Evolutionary conservation across 2,329 filamentous ascomycete genomes (phyloP), one percentile per base, ranked within the genome.

Genomic region (Penicillium sumatraense): DNA sequence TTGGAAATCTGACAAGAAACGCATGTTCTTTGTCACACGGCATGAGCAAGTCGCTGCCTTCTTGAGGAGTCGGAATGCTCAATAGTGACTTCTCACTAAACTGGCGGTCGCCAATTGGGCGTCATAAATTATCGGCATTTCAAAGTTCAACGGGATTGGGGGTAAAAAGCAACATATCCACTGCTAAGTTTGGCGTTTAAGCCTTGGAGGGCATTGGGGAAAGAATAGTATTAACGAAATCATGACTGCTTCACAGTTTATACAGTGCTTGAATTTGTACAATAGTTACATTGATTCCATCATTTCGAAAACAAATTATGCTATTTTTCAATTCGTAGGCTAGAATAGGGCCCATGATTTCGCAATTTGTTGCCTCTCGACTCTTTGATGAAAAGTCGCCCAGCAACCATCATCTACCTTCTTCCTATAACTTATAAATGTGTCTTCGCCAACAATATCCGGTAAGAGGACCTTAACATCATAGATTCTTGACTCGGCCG

Each of bases 11-110:
- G 89, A 96, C 68, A 79, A 80, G 51, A 88, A 87, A 71, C 84
- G 88, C 59, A 88, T 90, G 80, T 96, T 99, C 75, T 99, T 99
- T 72, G 92, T 96, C 6, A 96, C 86, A 56, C 89, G 92, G 69
- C 86, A 95, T 67, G 93, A 98, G 72, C 93, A 96, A 78, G 88
- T 99, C 59, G 83, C 87, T 56, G 86, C 88, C 57, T 98, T 90
- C 72, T 81, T 96, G 61, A 88, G 86, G 68, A 86, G 83, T 62
- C 80, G 83, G 54, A 88, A 56, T 68, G 53, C 57, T 26, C 21
- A 40, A 29, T 26, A 44, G 40, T n/a, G 20, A 44, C 1, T 11
- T 29, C 6, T 14, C 5, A 11, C 23, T 10, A 47, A 27, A 18
- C 18, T 23, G 21, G 3, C 13, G 7, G n/a, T 7, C 23, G 14